Conservation (phyloP, 169 alveolate genomes). For the Theileria annulata region DNA sequence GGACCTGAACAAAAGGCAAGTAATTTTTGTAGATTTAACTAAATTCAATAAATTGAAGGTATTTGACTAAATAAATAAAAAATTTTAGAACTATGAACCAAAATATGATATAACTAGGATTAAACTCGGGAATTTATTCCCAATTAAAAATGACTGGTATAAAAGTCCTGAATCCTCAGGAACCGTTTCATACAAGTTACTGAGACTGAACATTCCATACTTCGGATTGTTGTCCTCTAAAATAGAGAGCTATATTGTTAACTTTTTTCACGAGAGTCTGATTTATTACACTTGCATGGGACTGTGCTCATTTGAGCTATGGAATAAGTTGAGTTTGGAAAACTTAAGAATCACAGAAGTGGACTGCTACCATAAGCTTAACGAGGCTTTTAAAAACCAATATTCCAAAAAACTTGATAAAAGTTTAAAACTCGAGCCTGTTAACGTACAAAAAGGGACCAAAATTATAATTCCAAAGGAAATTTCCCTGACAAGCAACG, state of each 20-base stretch:
- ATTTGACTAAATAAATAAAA: neutral
- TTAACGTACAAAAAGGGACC: neutral
- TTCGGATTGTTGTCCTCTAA: conserved; percentile 77
- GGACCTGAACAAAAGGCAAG: conserved; percentile 41
- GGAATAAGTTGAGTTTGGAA: conserved; percentile 72
- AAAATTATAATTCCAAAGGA: neutral
- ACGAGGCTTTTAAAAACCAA: conserved; percentile 44
- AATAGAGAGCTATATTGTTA: conserved; percentile 73
- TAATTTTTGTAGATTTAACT: conserved; percentile 41
- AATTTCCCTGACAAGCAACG: neutral
- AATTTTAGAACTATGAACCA: conserved; percentile 37
- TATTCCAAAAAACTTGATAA: conserved; percentile 14
- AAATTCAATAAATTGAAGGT: conserved; percentile 54
- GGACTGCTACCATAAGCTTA: conserved; percentile 66
- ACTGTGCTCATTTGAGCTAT: conserved; percentile 69
- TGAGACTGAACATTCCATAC: conserved; percentile 75
- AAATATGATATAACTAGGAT: conserved; percentile 36
- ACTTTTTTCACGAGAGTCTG: conserved; percentile 63
- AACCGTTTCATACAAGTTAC: conserved; percentile 73
- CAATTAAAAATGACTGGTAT: conserved; percentile 45
- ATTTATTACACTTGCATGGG: conserved; percentile 71
- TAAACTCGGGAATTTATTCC: conserved; percentile 26
- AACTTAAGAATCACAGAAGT: conserved; percentile 65
- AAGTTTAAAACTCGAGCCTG: conserved; percentile 8
- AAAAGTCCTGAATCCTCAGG: conserved; percentile 20